Base-by-base conservation (phyloP, 768 basidiomycete species). In the Xerocomus potaroensis region DNA sequence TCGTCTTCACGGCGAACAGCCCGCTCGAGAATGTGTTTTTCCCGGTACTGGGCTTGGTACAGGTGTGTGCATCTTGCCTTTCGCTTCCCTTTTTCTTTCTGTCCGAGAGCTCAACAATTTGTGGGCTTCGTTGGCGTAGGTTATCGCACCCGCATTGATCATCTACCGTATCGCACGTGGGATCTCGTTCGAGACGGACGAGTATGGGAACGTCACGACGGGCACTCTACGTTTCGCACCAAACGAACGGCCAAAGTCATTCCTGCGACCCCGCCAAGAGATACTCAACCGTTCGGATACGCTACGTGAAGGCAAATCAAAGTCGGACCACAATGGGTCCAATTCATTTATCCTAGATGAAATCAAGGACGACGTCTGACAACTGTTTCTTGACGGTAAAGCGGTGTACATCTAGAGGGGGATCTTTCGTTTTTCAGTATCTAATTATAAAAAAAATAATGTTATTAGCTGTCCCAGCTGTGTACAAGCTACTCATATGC, bases 1-100 rank as follows among this genome's bases (percentile, higher is more conserved):
- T 49, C 1, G 47, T 50, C 11, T 60, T 62, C 12, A 15, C 29
- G 36, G 7, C 41, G 16, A 59, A 61, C 31, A 60, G 57, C 14
- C 59, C 60, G 14, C 54, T 62, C 32, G 45, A 44, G 39, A 59
- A 56, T 23, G 38, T 61, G 14, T 59, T 62, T 3, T 56, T 62
- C 36, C 60, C 60, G 0, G 49, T 60, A 27, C 16, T 56, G 41
- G 57, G 60, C 3, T 46, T n/a, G 1, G 15, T 60, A 10, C 60
- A 59, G 60, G 59, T 59, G 11, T 3, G 46, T 31, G 1, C 1
- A 7, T 7, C 1, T 18, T 15, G 29, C 15, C 21, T 12, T n/a
- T n/a, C n/a, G 26, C 10, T 5, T 10, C 26, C 10, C 26, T 27
- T 27, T 27, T 10, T 27, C 26, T 27, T 27, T 27, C 10, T 27